phyloP scores from a whole-genome alignment of 2,329 filamentous ascomycete species.

The Tothia fuscella region DNA sequence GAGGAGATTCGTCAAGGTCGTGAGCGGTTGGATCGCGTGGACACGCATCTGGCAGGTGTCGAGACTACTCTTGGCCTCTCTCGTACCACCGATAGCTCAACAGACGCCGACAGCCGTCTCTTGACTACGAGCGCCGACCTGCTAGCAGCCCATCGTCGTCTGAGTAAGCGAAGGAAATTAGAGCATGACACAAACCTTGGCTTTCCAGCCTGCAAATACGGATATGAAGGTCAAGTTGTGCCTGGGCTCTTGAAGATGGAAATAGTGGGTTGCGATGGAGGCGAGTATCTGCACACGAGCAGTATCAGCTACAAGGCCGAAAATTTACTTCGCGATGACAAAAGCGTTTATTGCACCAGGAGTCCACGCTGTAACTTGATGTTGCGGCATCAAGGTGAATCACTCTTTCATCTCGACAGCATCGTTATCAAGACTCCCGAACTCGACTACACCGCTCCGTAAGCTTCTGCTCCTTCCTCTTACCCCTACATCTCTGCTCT shows the following conservation, averaged over 20 bases:
- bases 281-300: conserved; percentile 36
- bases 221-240: conserved; percentile 76
- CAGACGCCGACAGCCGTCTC: background rate
- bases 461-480: conserved; percentile 32
- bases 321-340: conserved; percentile 74
- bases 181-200: background rate
- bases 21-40: background rate
- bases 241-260: conserved; percentile 75
- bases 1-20: background rate
- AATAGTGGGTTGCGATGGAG: conserved; percentile 79
- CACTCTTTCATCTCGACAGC: conserved; percentile 73
- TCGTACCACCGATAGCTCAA: background rate
- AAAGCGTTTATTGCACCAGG: conserved; percentile 81
- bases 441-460: conserved; percentile 75
- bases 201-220: conserved; percentile 53
- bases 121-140: background rate
- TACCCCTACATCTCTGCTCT: background rate
- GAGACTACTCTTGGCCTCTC: too few relatives aligned
- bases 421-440: conserved; percentile 78
- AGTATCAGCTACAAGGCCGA: conserved; percentile 48
- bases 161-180: conserved; percentile 5
- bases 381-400: conserved; percentile 66
- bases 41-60: conserved; percentile 7
- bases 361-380: conserved; percentile 80
- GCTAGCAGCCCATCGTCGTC: background rate